These are phyloP conservation scores for Ochetophila trinervis DNA, from an alignment of 306 rosid genomes.

Conservation along the genomic window DNA sequence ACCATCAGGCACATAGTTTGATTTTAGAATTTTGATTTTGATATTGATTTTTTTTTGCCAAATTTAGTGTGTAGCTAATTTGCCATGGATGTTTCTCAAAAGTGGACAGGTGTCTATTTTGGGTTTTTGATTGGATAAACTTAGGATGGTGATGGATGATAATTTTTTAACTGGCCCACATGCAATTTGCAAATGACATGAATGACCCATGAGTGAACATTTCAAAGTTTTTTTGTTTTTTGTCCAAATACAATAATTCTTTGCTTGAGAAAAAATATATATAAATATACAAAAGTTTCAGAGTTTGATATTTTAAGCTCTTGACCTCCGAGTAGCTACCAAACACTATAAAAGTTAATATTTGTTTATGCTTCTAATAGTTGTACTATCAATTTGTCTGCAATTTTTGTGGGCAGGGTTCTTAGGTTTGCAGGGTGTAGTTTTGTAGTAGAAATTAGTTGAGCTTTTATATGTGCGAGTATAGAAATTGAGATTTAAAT, in stretches of 20 bases:
- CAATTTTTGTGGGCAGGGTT: conserved; percentile 17
- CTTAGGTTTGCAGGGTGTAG: too few relatives aligned
- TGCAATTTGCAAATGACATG: conserved; percentile 16
- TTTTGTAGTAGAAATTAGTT: too few relatives aligned
- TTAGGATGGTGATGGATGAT: conserved; percentile 37
- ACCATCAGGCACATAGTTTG: neutral
- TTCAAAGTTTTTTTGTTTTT: conserved; percentile 9
- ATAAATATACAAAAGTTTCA: neutral
- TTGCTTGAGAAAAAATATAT: neutral
- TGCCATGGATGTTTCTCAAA: conserved; percentile 24
- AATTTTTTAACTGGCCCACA: conserved; percentile 25
- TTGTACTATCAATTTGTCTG: conserved; percentile 31
- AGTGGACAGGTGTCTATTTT: conserved; percentile 19
- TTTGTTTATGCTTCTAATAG: conserved; percentile 10
- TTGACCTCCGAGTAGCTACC: conserved; percentile 21
- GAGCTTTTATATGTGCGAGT: too few relatives aligned
- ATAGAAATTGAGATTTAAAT: too few relatives aligned
- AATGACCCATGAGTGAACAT: conserved; percentile 21
- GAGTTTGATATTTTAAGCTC: neutral
- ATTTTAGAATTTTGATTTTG: neutral
- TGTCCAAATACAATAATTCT: conserved; percentile 2
- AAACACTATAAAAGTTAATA: conserved; percentile 22
- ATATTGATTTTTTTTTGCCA: too few relatives aligned
- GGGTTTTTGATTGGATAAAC: conserved; percentile 37
- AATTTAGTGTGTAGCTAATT: neutral